Evolutionary conservation across 306 rosid species (phyloP).

Genomic region (Citrullus mucosospermus): DNA sequence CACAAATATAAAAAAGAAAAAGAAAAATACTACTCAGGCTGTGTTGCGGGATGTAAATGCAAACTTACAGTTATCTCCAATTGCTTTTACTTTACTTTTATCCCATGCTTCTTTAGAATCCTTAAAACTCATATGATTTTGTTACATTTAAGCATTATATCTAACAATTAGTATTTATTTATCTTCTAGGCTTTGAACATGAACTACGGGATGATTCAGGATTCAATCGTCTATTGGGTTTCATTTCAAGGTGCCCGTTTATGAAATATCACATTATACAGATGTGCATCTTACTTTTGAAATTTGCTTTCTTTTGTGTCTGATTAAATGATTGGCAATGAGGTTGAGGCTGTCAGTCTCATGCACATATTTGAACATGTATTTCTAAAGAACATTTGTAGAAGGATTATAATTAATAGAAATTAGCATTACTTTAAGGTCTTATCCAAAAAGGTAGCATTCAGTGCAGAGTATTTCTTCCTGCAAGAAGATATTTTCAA

Average conservation of each 20-base stretch:
- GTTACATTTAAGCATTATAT: background rate
- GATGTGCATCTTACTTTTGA: background rate
- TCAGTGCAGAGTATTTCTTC: background rate
- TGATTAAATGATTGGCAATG: background rate
- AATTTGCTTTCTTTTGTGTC: background rate
- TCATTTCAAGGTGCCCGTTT: constrained; percentile 54
- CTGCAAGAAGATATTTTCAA: background rate
- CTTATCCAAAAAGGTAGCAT: background rate
- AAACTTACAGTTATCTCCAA: background rate
- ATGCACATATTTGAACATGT: background rate
- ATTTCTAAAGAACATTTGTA: background rate
- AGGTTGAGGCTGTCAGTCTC: background rate
- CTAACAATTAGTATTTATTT: constrained; percentile 10
- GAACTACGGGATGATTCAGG: constrained; percentile 91
- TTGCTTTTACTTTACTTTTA: background rate
- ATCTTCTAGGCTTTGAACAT: constrained; percentile 32
- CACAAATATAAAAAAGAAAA: no score
- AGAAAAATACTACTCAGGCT: background rate
- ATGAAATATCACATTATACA: background rate
- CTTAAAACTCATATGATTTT: constrained; percentile 3
- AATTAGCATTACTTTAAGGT: background rate
- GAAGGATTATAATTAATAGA: background rate
- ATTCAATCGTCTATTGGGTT: constrained; percentile 76
- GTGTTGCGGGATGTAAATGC: background rate
- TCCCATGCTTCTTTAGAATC: background rate